Conservation (phyloP, 371 early-diverging fungal species). For the Lichtheimia ornata region DNA sequence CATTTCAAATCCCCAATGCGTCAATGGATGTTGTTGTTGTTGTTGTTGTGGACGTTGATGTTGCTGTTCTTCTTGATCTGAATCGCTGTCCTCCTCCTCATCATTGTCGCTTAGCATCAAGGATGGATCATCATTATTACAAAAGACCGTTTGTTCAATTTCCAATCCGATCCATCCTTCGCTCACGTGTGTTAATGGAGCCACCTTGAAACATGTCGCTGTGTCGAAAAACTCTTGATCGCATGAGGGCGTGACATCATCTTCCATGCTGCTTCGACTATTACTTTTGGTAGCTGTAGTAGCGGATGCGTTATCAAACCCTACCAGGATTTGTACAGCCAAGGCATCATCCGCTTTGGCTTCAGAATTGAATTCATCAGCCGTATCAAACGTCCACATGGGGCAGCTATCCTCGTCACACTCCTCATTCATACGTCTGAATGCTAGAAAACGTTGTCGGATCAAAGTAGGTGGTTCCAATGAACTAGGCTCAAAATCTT, state of each 20-base stretch:
- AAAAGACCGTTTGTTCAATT: constrained; percentile 8
- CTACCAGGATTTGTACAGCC: constrained; percentile 7
- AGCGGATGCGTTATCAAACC: neutral
- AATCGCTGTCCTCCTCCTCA: too few relatives aligned
- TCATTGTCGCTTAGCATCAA: too few relatives aligned
- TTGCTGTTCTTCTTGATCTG: neutral
- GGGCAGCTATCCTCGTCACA: constrained; percentile 7
- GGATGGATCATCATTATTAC: too few relatives aligned
- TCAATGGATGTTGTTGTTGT: too few relatives aligned
- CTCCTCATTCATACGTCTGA: neutral
- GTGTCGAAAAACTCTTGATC: constrained; percentile 7
- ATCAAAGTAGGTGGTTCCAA: neutral
- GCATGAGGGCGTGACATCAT: too few relatives aligned
- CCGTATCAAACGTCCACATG: constrained; percentile 8
- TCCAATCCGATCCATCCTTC: constrained; percentile 4
- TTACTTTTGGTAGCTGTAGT: neutral
- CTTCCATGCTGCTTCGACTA: neutral
- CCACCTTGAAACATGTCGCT: constrained; percentile 7
- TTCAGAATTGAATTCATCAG: constrained; percentile 4
- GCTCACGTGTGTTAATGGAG: neutral
- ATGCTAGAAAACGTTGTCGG: constrained; percentile 5
- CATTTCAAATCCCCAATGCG: constrained; percentile 9
- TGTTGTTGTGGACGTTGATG: constrained; percentile 3
- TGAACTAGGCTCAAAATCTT: neutral
- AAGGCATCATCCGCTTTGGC: neutral